phyloP scores from a whole-genome alignment of 83 land plant species.

The Isoetes engelmannii region DNA sequence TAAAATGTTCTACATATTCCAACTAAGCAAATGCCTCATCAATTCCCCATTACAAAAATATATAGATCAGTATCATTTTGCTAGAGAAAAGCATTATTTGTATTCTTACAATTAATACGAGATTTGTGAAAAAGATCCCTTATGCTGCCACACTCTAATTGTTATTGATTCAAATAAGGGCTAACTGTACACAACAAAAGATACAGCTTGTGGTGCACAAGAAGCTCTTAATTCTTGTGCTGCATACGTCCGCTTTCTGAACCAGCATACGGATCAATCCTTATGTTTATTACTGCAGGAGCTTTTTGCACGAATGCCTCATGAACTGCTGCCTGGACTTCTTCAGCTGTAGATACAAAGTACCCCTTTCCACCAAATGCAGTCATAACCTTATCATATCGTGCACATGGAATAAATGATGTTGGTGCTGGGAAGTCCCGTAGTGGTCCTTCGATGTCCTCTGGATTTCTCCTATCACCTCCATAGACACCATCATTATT shows the following conservation, averaged over 20 bases:
- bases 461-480: slow-evolving; percentile 78
- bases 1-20: too few relatives aligned
- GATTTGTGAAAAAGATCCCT: too few relatives aligned
- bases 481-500: slow-evolving; percentile 99
- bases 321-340: slow-evolving; percentile 60
- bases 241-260: slow-evolving; percentile 94
- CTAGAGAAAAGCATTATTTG: too few relatives aligned
- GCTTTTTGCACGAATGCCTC: slow-evolving; percentile 60
- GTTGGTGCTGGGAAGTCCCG: slow-evolving; percentile 96
- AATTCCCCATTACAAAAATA: too few relatives aligned
- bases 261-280: slow-evolving; percentile 87
- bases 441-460: slow-evolving; percentile 67
- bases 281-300: slow-evolving; percentile 81
- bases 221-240: slow-evolving; percentile 57
- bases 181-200: too few relatives aligned
- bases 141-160: too few relatives aligned
- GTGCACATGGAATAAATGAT: slow-evolving; percentile 84
- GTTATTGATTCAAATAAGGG: too few relatives aligned
- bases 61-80: too few relatives aligned
- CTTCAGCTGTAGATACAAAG: slow-evolving; percentile 64
- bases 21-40: too few relatives aligned
- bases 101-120: too few relatives aligned
- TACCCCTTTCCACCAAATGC: slow-evolving; percentile 98
- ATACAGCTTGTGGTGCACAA: too few relatives aligned
- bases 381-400: slow-evolving; percentile 71